These are phyloP conservation scores for Collybiopsis luxurians DNA, from an alignment of 768 basidiomycete species.

Conservation along the genomic window DNA sequence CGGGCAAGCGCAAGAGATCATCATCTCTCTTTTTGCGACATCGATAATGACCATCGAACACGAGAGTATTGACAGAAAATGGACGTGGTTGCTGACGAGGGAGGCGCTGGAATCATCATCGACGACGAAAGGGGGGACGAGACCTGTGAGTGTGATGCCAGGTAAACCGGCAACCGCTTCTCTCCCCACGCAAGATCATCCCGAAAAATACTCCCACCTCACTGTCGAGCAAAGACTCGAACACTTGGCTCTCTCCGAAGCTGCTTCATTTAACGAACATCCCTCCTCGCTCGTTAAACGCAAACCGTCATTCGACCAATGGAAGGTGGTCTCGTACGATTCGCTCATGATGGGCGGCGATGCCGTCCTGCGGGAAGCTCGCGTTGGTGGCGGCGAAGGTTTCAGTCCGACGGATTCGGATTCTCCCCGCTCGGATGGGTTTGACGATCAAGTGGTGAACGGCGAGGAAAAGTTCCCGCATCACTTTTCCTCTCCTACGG, in stretches of 20 bases:
- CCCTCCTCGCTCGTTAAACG: not conserved
- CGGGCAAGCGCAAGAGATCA: constrained; percentile 18
- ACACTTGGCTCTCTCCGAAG: not conserved
- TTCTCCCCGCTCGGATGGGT: too few relatives aligned
- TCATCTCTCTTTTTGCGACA: constrained; percentile 13
- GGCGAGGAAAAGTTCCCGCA: not conserved
- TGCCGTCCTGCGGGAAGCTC: not conserved
- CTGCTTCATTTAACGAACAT: not conserved
- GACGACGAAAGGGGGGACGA: not conserved
- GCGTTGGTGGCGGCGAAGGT: not conserved
- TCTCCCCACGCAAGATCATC: not conserved
- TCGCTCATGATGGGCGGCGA: not conserved
- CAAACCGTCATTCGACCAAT: not conserved
- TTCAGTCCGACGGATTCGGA: not conserved
- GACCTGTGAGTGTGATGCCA: not conserved
- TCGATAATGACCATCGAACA: constrained; percentile 18
- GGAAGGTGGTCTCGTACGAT: not conserved
- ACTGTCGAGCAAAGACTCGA: not conserved
- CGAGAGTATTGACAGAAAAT: constrained; percentile 18
- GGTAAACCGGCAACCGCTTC: not conserved
- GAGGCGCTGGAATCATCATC: not conserved
- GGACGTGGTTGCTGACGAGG: constrained; percentile 15
- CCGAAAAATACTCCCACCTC: not conserved
- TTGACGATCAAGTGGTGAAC: too few relatives aligned
- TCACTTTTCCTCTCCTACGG: not conserved